Evolutionary conservation across 441 rosid species (phyloP).

Genomic region (Rhodomyrtus psidioides): DNA sequence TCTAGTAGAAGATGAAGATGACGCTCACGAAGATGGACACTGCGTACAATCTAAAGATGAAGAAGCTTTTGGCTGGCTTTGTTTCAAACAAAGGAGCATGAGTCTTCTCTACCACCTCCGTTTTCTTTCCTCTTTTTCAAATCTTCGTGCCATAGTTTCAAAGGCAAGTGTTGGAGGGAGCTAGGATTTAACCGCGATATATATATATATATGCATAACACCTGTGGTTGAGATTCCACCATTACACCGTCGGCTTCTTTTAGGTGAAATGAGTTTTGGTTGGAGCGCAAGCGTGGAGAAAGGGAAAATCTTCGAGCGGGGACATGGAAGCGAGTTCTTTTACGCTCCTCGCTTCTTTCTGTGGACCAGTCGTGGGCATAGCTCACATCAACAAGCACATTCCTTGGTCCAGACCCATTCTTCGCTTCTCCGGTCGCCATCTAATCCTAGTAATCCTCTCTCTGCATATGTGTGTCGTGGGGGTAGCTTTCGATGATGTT

Average conservation of each 20-base stretch:
- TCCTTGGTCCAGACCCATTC: slow-evolving; percentile 82
- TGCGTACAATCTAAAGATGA: neutral
- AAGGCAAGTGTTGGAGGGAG: neutral
- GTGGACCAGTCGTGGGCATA: slow-evolving; percentile 48
- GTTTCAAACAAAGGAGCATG: slow-evolving; percentile 5
- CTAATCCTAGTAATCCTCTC: slow-evolving; percentile 53
- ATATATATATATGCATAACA: too few species aligned
- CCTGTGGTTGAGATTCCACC: too few species aligned
- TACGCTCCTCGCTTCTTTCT: slow-evolving; percentile 44
- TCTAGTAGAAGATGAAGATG: neutral
- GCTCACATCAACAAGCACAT: slow-evolving; percentile 57
- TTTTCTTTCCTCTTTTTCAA: too few species aligned
- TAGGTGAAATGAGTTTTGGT: too few species aligned
- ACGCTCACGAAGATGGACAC: neutral
- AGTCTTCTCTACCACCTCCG: neutral
- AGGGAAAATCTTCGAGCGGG: slow-evolving; percentile 34
- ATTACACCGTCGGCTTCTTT: too few species aligned
- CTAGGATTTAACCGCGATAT: too few species aligned
- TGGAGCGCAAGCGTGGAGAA: neutral
- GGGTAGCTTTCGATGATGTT: neutral
- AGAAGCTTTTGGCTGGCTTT: neutral
- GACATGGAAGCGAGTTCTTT: slow-evolving; percentile 56
- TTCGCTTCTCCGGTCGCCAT: slow-evolving; percentile 68
- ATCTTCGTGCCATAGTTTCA: neutral
- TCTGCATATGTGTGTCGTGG: neutral